phyloP scores from a whole-genome alignment of 768 basidiomycete species.

The Mrakia blollopis region DNA sequence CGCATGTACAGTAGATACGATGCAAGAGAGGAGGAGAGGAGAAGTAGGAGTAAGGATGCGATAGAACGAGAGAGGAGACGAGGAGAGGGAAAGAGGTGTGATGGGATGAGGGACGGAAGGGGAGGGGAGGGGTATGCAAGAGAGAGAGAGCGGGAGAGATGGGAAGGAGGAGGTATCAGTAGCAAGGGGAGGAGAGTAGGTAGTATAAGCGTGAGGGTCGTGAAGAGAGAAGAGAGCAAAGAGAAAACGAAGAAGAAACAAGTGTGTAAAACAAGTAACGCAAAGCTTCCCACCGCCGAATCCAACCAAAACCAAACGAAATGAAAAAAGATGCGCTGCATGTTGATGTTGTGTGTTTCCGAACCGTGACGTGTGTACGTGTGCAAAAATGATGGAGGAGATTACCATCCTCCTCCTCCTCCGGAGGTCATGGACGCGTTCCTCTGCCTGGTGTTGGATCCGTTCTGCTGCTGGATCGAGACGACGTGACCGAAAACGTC shows the following conservation, averaged over 20 bases:
- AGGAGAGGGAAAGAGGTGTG: neutral
- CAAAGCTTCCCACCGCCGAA: too few relatives aligned
- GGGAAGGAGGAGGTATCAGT: neutral
- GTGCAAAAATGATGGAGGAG: too few relatives aligned
- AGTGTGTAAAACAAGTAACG: too few relatives aligned
- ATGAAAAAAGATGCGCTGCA: too few relatives aligned
- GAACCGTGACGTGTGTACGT: neutral
- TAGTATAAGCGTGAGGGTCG: neutral
- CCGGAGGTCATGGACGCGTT: neutral
- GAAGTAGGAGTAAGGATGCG: neutral
- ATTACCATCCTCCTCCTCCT: neutral
- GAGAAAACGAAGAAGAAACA: too few relatives aligned
- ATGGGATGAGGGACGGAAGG: too few relatives aligned
- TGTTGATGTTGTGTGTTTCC: neutral
- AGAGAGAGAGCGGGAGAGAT: neutral
- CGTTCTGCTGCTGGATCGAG: constrained; percentile 3
- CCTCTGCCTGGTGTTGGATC: neutral
- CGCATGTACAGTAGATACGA: too few relatives aligned
- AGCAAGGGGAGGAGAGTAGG: too few relatives aligned
- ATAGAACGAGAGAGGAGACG: neutral
- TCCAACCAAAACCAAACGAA: too few relatives aligned
- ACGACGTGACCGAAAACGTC: constrained; percentile 14
- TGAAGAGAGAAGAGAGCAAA: too few relatives aligned
- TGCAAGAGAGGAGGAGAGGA: neutral
- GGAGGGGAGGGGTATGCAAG: neutral